phyloP scores from a whole-genome alignment of 148 eudicot genomes.

The Chenopodium album region DNA sequence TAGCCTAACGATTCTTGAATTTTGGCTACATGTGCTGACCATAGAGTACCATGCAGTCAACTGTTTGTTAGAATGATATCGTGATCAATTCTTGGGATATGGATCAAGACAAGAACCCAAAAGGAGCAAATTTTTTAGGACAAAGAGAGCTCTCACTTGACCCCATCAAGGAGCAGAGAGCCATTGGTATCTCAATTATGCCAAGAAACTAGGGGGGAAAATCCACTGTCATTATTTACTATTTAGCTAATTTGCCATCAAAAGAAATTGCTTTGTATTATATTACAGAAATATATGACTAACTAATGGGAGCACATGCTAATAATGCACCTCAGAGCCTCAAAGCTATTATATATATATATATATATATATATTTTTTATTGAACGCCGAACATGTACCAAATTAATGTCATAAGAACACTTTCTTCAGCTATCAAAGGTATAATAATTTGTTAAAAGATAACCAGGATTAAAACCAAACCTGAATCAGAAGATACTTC shows the following conservation, averaged over 20 bases:
- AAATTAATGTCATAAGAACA: background rate
- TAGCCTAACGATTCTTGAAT: background rate
- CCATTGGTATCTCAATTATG: background rate
- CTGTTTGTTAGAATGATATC: background rate
- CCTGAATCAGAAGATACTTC: constrained; percentile 58
- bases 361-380: no score
- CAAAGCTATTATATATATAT: no score
- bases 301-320: no score
- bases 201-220: background rate
- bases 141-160: background rate
- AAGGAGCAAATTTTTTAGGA: background rate
- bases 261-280: background rate
- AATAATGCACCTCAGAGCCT: no score
- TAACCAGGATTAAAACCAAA: constrained; percentile 10
- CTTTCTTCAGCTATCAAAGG: background rate
- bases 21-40: background rate
- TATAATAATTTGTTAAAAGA: background rate
- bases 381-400: background rate
- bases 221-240: no score
- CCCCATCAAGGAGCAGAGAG: background rate
- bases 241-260: background rate
- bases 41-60: background rate
- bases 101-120: background rate
- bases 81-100: background rate
- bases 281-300: background rate